Evolutionary conservation across 192 early-diverging fungal genomes (phyloP).

Genomic region (Funneliformis geosporum): DNA sequence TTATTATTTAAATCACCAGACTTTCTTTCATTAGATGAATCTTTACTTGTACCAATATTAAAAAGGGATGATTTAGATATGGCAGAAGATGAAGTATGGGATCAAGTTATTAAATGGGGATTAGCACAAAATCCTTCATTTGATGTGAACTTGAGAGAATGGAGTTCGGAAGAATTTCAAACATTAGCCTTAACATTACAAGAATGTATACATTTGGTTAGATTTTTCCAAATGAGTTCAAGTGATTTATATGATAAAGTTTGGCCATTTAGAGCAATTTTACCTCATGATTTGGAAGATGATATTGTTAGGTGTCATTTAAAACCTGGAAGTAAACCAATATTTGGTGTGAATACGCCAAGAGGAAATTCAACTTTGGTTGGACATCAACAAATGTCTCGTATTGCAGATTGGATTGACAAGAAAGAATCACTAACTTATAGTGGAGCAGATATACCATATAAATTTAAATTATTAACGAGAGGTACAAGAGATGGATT

Average conservation of each 20-base stretch:
- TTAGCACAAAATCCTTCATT: conserved; percentile 4
- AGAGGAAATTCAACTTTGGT: conserved; percentile 19
- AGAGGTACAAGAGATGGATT: conserved; percentile 22
- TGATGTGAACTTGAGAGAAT: background rate
- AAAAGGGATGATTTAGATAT: conserved; percentile 30
- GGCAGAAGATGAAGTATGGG: conserved; percentile 27
- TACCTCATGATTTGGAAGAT: background rate
- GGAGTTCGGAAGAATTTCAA: conserved; percentile 2
- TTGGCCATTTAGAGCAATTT: conserved; percentile 18
- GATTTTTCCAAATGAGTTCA: conserved; percentile 6
- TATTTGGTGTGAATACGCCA: background rate
- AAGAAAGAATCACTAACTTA: background rate
- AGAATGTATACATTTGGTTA: conserved; percentile 3
- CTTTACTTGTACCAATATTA: conserved; percentile 1
- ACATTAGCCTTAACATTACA: background rate
- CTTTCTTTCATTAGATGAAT: conserved; percentile 18
- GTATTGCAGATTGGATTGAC: conserved; percentile 26
- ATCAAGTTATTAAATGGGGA: conserved; percentile 29
- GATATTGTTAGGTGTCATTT: conserved; percentile 16
- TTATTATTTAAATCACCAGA: conserved; percentile 22
- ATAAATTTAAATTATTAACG: conserved; percentile 29
- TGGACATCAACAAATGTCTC: background rate
- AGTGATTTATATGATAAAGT: conserved; percentile 27
- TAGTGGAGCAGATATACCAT: background rate
- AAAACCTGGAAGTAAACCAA: conserved; percentile 9